These are phyloP conservation scores for Lipomyces kockii DNA, from an alignment of 805 yeast species.

Conservation along the genomic window DNA sequence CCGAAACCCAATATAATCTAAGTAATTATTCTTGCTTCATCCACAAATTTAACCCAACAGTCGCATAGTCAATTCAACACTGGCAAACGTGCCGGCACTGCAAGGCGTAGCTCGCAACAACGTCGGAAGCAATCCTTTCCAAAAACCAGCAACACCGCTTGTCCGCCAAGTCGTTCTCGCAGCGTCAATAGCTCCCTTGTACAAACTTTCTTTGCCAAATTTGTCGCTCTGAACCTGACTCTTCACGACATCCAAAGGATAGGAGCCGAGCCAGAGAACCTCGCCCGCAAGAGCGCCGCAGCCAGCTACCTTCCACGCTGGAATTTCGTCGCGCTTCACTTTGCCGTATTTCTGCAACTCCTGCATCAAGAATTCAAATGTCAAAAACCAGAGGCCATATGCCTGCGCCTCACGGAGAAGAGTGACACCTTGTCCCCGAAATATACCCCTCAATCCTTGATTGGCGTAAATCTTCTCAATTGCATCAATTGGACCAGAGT, in stretches of 20 bases:
- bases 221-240: slow-evolving; percentile 82
- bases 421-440: slow-evolving; percentile 84
- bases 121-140: slow-evolving; percentile 90
- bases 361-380: slow-evolving; percentile 61
- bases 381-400: slow-evolving; percentile 73
- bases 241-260: slow-evolving; percentile 88
- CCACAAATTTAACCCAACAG: slow-evolving; percentile 28
- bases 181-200: slow-evolving; percentile 63
- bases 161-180: slow-evolving; percentile 56
- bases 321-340: slow-evolving; percentile 67
- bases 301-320: slow-evolving; percentile 83
- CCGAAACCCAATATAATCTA: neutral
- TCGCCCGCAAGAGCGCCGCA: slow-evolving; percentile 93
- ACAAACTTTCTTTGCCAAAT: slow-evolving; percentile 63
- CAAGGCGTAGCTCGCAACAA: slow-evolving; percentile 97
- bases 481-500: slow-evolving; percentile 74
- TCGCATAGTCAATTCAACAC: slow-evolving; percentile 89
- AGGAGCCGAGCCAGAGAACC: slow-evolving; percentile 41
- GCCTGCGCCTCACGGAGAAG: slow-evolving; percentile 81
- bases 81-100: slow-evolving; percentile 94
- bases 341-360: slow-evolving; percentile 36
- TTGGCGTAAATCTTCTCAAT: slow-evolving; percentile 59
- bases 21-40: neutral
- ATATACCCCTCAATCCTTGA: slow-evolving; percentile 65
- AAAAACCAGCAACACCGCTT: slow-evolving; percentile 77